Base-by-base conservation (phyloP, 345 rosid genomes). In the Pistacia atlantica region DNA sequence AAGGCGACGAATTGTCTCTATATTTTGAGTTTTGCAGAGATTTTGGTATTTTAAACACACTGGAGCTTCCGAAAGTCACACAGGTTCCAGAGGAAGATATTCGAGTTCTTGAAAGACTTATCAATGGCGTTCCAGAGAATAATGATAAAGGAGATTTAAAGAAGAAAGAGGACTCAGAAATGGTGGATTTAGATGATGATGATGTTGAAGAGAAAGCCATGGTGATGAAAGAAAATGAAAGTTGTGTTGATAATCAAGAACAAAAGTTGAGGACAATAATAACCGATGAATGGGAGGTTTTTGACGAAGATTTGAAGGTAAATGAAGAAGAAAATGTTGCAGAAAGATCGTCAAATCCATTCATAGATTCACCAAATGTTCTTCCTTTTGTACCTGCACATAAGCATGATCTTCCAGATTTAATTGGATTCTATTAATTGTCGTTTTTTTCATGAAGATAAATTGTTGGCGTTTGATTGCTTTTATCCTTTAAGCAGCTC, bases 271-370 rank as follows among this genome's bases (percentile, higher is more conserved):
- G 20, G 80, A 90, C 91, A 7, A 72, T 83, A 35, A 78, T 90
- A 49, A 89, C 91, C 1, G 80, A 89, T 46, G 77, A 89, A 78
- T 90, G 95, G 92, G 92, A 83, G 75, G 79, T 86, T 35, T 90
- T 90, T 37, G 92, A 89, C 8, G 92, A 90, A 13, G 84, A 85
- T 42, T 35, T 12, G 57, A 67, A 28, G 20, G 25, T 31, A 0
- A 35, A 57, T 48, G 69, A 58, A 48, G 8, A 59, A 52, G 37
- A 51, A 14, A 2, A 0, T 10, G 22, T 1, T 48, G 72, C 31
- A 71, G 42, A 63, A 18, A 31, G 3, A 7, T 31, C 35, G 9
- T 59, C 14, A 13, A 72, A 82, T 56, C 82, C 80, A 11, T 69
- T 61, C 64, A 49, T 42, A 48, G 65, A 33, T 28, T 7, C 73